phyloP scores from a whole-genome alignment of 306 rosid species.

The Boehmeria nivea region DNA sequence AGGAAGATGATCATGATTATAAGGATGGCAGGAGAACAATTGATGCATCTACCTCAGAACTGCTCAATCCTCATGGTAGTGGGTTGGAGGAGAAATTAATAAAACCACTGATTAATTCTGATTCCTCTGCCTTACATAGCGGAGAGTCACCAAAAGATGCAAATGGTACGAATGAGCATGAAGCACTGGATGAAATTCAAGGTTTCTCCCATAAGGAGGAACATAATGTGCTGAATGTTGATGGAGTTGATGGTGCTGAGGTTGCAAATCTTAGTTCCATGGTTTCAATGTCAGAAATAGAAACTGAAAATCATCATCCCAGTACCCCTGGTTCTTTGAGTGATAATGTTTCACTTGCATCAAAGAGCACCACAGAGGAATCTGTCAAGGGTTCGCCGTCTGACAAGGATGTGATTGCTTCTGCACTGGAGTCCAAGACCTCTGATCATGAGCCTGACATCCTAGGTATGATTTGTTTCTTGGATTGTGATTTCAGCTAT shows the following conservation, averaged over 20 bases:
- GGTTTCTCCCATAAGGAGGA: conserved; percentile 41
- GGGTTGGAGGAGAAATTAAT: conserved; percentile 28
- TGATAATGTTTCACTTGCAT: conserved; percentile 37
- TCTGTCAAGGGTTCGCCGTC: conserved; percentile 40
- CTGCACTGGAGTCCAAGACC: conserved; percentile 37
- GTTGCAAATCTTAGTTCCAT: conserved; percentile 28
- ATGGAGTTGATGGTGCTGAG: conserved; percentile 29
- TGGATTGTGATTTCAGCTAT: conserved; percentile 8
- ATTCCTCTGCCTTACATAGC: conserved; percentile 28
- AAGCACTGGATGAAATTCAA: background rate
- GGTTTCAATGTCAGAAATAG: conserved; percentile 38
- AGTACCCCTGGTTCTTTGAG: conserved; percentile 23
- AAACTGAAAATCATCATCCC: conserved; percentile 30
- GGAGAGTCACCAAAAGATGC: conserved; percentile 32
- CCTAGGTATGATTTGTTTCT: conserved; percentile 44
- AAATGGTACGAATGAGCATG: conserved; percentile 15
- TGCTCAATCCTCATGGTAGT: conserved; percentile 24
- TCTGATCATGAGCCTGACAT: conserved; percentile 33
- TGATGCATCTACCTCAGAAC: conserved; percentile 41
- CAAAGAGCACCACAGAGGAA: conserved; percentile 32
- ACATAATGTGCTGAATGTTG: conserved; percentile 22
- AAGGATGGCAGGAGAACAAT: conserved; percentile 22
- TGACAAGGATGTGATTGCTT: conserved; percentile 33
- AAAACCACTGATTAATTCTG: conserved; percentile 22
- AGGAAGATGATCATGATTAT: conserved; percentile 38